Conservation (phyloP, 192 early-diverging fungal species). For the Linderina pennispora region DNA sequence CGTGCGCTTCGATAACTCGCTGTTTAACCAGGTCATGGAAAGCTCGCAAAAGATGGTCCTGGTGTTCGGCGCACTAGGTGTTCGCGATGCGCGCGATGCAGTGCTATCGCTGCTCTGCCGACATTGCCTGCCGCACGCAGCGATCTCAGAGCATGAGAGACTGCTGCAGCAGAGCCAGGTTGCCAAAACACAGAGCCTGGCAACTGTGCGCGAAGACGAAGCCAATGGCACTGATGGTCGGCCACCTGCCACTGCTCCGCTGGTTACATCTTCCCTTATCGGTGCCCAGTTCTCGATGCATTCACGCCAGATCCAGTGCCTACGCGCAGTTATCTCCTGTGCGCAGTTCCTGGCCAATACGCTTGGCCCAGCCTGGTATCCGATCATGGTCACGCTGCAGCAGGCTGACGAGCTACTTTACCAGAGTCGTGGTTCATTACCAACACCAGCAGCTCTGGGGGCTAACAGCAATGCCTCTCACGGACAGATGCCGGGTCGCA, state of each 20-base stretch:
- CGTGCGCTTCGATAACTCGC: conserved; percentile 72
- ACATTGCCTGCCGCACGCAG: conserved; percentile 63
- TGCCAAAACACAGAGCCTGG: not conserved
- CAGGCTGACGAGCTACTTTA: conserved; percentile 74
- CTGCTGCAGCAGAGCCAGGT: conserved; percentile 3
- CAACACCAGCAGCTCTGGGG: not conserved
- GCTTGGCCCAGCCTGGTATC: conserved; percentile 80
- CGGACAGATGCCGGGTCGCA: not conserved
- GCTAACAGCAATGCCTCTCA: not conserved
- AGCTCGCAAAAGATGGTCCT: conserved; percentile 71
- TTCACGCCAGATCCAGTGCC: conserved; percentile 71
- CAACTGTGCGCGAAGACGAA: not conserved
- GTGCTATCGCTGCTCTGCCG: conserved; percentile 83
- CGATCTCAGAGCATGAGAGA: conserved; percentile 21
- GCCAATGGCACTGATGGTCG: not conserved
- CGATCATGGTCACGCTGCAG: conserved; percentile 83
- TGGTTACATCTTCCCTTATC: conserved; percentile 19
- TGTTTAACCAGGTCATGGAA: conserved; percentile 68
- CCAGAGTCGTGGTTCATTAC: conserved; percentile 7
- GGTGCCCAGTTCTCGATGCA: conserved; percentile 47
- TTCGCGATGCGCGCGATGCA: conserved; percentile 76
- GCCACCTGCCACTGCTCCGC: conserved; percentile 1
- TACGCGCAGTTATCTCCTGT: conserved; percentile 65
- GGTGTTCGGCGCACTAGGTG: conserved; percentile 72
- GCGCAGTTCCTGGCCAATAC: conserved; percentile 66